A percentile compares a stretch with the other conserved stretches of the same genome.
phyloP scores from a whole-genome alignment of 495 filamentous ascomycete genomes.

The Lepidopterella palustris region DNA sequence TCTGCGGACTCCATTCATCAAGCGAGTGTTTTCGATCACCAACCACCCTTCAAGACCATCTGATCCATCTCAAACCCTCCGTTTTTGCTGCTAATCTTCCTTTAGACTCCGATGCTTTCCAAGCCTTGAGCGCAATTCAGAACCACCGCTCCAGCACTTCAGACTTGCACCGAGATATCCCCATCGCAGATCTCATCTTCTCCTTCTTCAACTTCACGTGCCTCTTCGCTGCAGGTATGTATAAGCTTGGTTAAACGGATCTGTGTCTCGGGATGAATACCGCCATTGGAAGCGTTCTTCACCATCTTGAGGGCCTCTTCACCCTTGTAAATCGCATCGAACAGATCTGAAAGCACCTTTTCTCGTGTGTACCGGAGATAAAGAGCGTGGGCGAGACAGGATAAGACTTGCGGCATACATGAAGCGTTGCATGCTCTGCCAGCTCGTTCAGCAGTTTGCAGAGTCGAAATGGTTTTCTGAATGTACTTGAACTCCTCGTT shows the following conservation, averaged over 20 bases:
- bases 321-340: not conserved
- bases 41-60: no score
- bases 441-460: constrained; percentile 2
- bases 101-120: not conserved
- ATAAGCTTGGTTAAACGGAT: not conserved
- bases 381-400: not conserved
- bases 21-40: no score
- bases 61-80: no score
- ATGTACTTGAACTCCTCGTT: constrained; percentile 3
- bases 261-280: not conserved
- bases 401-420: constrained; percentile 4
- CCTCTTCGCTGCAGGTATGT: constrained; percentile 7
- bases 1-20: no score
- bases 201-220: not conserved
- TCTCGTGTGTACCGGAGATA: constrained; percentile 2
- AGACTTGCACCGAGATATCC: not conserved
- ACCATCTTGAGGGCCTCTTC: not conserved
- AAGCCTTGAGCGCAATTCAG: not conserved
- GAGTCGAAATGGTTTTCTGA: not conserved
- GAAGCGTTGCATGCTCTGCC: not conserved
- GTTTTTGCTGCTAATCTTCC: not conserved
- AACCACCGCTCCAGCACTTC: not conserved
- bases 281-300: not conserved
- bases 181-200: not conserved
- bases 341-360: not conserved